A percentile compares a stretch with the other conserved stretches of the same genome.
Evolutionary conservation across 179 eudicot genomes (phyloP).

Genomic region (Silene vulgaris): DNA sequence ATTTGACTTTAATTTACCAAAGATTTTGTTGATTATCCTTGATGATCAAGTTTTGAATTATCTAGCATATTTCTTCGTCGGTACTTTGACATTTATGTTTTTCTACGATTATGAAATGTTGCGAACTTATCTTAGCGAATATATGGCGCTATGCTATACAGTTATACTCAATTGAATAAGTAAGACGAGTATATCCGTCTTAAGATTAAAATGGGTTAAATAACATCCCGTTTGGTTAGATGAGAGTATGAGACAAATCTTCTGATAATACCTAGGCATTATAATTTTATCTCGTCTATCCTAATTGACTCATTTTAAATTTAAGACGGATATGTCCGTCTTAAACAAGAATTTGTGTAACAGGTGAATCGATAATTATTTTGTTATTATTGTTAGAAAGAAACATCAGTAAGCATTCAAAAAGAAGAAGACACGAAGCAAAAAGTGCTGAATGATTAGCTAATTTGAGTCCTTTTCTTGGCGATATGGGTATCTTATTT

Average conservation of each 20-base stretch:
- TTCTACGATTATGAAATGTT: conserved; percentile 18
- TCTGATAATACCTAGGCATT: too few relatives aligned
- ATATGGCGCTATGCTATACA: neutral
- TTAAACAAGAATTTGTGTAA: too few relatives aligned
- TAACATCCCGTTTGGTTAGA: too few relatives aligned
- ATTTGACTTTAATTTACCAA: neutral
- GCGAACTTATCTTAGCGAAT: neutral
- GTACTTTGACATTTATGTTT: conserved; percentile 18
- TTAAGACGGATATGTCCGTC: too few relatives aligned
- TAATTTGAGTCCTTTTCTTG: conserved; percentile 15
- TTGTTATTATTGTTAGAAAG: too few relatives aligned
- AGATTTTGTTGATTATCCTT: conserved; percentile 18
- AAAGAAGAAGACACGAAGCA: conserved; percentile 2
- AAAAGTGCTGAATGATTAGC: neutral
- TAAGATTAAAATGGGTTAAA: too few relatives aligned
- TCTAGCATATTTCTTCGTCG: conserved; percentile 3
- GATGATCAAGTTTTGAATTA: conserved; percentile 15
- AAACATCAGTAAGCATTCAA: too few relatives aligned
- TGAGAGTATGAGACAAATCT: too few relatives aligned
- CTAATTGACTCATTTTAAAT: too few relatives aligned
- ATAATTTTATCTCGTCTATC: too few relatives aligned
- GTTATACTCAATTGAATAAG: neutral
- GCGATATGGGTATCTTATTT: conserved; percentile 24
- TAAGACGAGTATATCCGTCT: neutral
- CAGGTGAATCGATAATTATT: too few relatives aligned